These are phyloP conservation scores for Candida palmyrensis DNA, from an alignment of 805 yeast genomes.

Conservation along the genomic window DNA sequence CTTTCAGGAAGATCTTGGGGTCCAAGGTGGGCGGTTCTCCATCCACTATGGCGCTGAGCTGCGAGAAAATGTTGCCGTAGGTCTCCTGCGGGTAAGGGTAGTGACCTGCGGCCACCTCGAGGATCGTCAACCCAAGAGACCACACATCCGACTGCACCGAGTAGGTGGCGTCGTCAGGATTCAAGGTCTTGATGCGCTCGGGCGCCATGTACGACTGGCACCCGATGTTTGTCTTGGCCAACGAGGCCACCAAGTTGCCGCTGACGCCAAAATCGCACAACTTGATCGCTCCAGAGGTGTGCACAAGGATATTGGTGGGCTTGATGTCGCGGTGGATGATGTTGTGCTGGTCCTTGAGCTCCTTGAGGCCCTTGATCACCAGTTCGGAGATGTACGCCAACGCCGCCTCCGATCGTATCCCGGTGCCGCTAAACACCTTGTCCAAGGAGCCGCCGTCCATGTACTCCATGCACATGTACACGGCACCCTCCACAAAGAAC, in stretches of 20 bases:
- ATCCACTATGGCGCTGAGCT: constrained; percentile 93
- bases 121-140: constrained; percentile 86
- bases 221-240: constrained; percentile 94
- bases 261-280: constrained; percentile 95
- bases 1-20: constrained; percentile 53
- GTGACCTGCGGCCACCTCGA: constrained; percentile 85
- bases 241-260: constrained; percentile 89
- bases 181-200: constrained; percentile 76
- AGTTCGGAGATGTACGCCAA: constrained; percentile 75
- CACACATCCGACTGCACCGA: constrained; percentile 94
- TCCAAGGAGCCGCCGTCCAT: constrained; percentile 97
- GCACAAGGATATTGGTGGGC: constrained; percentile 88
- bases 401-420: constrained; percentile 64
- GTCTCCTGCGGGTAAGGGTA: constrained; percentile 98
- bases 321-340: constrained; percentile 96
- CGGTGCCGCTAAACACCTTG: constrained; percentile 61
- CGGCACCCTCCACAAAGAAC: constrained; percentile 95
- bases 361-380: constrained; percentile 76
- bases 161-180: constrained; percentile 74
- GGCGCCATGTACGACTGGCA: constrained; percentile 99
- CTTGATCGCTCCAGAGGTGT: constrained; percentile 80
- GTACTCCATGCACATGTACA: constrained; percentile 95
- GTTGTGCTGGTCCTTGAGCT: constrained; percentile 83
- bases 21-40: constrained; percentile 90
- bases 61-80: constrained; percentile 83